Evolutionary conservation across 257 asterid genomes (phyloP).

Genomic region (Anisodus tanguticus): DNA sequence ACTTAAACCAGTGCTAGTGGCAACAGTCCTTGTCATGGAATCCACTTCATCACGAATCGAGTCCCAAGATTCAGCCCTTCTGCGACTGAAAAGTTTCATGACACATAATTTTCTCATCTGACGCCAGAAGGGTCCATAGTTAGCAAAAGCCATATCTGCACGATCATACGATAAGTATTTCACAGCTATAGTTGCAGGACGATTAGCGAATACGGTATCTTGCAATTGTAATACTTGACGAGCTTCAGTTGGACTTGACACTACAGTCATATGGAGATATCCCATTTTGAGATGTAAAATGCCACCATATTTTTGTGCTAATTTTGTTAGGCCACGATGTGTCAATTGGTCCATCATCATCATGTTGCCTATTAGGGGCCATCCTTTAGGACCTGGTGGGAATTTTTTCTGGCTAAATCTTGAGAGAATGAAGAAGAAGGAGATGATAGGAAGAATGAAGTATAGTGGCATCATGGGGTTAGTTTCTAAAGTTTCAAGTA

Average conservation of each 20-base stretch:
- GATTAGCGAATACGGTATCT: conserved; percentile 65
- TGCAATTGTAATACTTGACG: conserved; percentile 64
- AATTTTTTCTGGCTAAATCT: conserved; percentile 34
- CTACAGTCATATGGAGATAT: conserved; percentile 44
- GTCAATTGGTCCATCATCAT: conserved; percentile 58
- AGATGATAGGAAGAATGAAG: conserved; percentile 36
- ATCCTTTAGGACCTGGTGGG: conserved; percentile 73
- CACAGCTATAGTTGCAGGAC: conserved; percentile 64
- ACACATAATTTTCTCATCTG: conserved; percentile 79
- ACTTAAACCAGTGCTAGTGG: conserved; percentile 33
- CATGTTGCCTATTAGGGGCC: conserved; percentile 70
- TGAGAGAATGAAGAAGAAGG: conserved; percentile 32
- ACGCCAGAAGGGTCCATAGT: conserved; percentile 83
- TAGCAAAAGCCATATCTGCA: conserved; percentile 78
- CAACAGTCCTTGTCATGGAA: conserved; percentile 48
- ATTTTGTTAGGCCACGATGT: conserved; percentile 58
- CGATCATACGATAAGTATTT: conserved; percentile 60
- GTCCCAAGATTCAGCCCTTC: conserved; percentile 79
- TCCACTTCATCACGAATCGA: conserved; percentile 73
- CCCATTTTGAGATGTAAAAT: conserved; percentile 30
- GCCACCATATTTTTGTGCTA: conserved; percentile 67
- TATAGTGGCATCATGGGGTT: conserved; percentile 36
- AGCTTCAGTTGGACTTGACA: conserved; percentile 63
- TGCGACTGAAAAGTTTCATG: conserved; percentile 69
- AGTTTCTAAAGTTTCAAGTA: conserved; percentile 37